These are phyloP conservation scores for Nicotiana benthamiana DNA, from an alignment of 257 asterid species.

Conservation along the genomic window DNA sequence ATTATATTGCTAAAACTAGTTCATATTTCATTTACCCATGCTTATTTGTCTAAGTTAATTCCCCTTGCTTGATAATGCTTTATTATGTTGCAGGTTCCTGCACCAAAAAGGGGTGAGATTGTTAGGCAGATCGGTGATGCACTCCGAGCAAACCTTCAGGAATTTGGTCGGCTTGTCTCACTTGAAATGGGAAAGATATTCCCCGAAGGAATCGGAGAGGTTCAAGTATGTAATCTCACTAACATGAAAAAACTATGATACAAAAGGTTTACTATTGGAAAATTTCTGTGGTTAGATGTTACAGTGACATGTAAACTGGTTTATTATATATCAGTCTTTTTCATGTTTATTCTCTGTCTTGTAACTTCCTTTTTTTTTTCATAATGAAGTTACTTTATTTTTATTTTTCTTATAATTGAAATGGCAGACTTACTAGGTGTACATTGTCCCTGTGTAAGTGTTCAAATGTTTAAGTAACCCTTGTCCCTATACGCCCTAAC, in stretches of 20 bases:
- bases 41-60: neutral
- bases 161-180: constrained; percentile 91
- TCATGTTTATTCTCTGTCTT: neutral
- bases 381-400: neutral
- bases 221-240: constrained; percentile 48
- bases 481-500: neutral
- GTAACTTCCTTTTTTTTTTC: neutral
- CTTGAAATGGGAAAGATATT: constrained; percentile 98
- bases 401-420: neutral
- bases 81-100: constrained; percentile 62
- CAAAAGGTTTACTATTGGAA: neutral
- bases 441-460: neutral
- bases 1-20: neutral
- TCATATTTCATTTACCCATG: neutral
- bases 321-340: neutral
- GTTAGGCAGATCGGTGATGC: constrained; percentile 99
- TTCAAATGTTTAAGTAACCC: neutral
- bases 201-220: constrained; percentile 98
- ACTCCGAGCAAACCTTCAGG: constrained; percentile 65
- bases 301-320: neutral
- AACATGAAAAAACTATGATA: neutral
- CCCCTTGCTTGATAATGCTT: neutral
- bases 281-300: neutral
- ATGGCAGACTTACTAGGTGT: neutral
- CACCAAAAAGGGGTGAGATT: constrained; percentile 97